Evolutionary conservation across 352 stramenopile genomes (phyloP).

Genomic region (Globisporangium megalacanthum): DNA sequence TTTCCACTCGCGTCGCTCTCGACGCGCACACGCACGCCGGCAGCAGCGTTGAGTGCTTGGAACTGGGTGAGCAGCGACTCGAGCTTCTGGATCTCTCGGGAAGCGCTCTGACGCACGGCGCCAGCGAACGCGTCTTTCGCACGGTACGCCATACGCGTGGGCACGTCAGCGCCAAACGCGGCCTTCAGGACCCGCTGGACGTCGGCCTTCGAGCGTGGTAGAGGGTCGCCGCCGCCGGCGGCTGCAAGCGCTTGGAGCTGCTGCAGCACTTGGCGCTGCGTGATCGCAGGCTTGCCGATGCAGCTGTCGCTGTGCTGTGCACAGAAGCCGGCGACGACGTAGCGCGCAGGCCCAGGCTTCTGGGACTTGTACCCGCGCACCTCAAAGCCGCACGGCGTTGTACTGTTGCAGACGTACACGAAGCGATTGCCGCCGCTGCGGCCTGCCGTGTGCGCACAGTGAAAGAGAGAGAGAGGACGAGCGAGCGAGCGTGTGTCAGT

Average conservation of each 20-base stretch:
- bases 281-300: constrained; percentile 27
- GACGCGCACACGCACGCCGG: constrained; percentile 15
- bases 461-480: too few species aligned
- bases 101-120: constrained; percentile 24
- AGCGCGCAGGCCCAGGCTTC: neutral
- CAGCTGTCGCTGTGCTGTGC: constrained; percentile 25
- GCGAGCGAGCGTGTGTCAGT: too few species aligned
- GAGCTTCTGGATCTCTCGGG: constrained; percentile 37
- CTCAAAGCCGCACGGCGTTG: constrained; percentile 34
- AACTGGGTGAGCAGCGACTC: constrained; percentile 43
- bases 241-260: constrained; percentile 19
- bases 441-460: constrained; percentile 19
- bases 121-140: constrained; percentile 22
- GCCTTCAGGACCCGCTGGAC: constrained; percentile 31
- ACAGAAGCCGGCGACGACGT: constrained; percentile 26
- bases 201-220: constrained; percentile 24
- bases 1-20: constrained; percentile 18
- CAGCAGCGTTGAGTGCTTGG: constrained; percentile 29
- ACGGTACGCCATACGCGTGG: constrained; percentile 31
- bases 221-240: constrained; percentile 15
- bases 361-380: constrained; percentile 16
- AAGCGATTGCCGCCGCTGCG: constrained; percentile 47
- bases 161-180: constrained; percentile 30
- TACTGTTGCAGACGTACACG: constrained; percentile 37
- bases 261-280: constrained; percentile 35